phyloP scores from a whole-genome alignment of 2,329 filamentous ascomycete genomes.

The Bipolaris zeicola region DNA sequence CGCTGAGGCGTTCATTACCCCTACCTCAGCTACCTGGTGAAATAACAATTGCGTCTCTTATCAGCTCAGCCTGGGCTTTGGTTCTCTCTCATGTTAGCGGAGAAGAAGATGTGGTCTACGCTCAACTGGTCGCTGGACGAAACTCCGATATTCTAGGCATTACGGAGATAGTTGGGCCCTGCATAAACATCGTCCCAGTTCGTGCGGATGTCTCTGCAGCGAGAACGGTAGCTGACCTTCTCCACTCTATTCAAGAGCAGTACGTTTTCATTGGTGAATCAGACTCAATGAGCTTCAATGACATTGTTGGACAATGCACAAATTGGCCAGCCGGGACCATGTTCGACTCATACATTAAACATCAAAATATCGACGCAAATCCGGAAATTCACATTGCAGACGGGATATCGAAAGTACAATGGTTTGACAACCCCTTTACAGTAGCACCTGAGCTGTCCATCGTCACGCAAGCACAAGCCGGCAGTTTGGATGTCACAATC shows the following conservation, averaged over 20 bases:
- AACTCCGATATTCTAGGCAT: constrained; percentile 29
- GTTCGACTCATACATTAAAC: background rate
- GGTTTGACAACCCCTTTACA: background rate
- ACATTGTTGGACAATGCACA: background rate
- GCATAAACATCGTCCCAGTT: constrained; percentile 73
- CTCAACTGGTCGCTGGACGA: constrained; percentile 37
- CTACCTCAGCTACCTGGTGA: constrained; percentile 11
- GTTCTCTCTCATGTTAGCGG: constrained; percentile 39
- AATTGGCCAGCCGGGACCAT: background rate
- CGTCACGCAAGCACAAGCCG: background rate
- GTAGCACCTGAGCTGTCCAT: background rate
- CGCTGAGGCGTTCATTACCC: background rate
- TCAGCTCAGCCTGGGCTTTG: constrained; percentile 49
- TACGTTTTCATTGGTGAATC: constrained; percentile 30
- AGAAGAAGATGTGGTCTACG: constrained; percentile 33
- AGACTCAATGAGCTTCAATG: background rate
- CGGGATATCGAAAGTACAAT: too few species aligned
- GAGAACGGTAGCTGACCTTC: constrained; percentile 1
- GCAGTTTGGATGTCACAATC: background rate
- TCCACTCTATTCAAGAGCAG: constrained; percentile 40
- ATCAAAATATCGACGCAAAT: background rate
- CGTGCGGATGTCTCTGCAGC: constrained; percentile 20
- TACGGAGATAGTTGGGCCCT: constrained; percentile 96
- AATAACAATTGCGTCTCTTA: constrained; percentile 44
- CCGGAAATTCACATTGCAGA: background rate